Evolutionary conservation across 495 filamentous ascomycete genomes (phyloP).

Genomic region (Elasticomyces elasticus): DNA sequence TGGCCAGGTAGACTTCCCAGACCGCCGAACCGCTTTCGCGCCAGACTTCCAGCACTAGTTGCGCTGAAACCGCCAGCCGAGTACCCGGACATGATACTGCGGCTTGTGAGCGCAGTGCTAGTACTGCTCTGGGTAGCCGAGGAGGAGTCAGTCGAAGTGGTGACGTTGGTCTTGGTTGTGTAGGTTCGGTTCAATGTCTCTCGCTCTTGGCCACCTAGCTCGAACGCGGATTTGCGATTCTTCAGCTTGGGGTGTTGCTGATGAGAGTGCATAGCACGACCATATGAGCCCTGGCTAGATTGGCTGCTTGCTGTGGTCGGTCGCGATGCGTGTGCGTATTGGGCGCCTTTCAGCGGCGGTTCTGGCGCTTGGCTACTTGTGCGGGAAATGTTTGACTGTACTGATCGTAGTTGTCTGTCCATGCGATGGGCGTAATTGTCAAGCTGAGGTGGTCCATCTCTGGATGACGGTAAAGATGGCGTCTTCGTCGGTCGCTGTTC

Average conservation of each 20-base stretch:
- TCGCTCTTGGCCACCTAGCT: slow-evolving; percentile 62
- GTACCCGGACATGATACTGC: slow-evolving; percentile 83
- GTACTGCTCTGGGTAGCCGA: slow-evolving; percentile 61
- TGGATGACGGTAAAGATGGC: slow-evolving; percentile 26
- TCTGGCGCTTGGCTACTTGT: slow-evolving; percentile 32
- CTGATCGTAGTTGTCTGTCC: slow-evolving; percentile 66
- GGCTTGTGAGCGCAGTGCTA: slow-evolving; percentile 65
- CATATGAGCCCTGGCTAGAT: slow-evolving; percentile 37
- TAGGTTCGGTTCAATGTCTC: slow-evolving; percentile 62
- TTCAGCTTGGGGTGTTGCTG: slow-evolving; percentile 32
- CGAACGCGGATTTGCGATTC: slow-evolving; percentile 73
- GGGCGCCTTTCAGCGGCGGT: slow-evolving; percentile 34
- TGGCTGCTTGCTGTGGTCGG: slow-evolving; percentile 41
- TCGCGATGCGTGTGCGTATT: slow-evolving; percentile 13
- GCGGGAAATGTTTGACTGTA: slow-evolving; percentile 42
- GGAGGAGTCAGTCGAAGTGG: slow-evolving; percentile 61
- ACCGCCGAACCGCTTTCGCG: slow-evolving; percentile 52
- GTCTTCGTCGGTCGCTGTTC: not conserved
- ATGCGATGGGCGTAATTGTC: slow-evolving; percentile 81
- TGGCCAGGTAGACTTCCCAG: slow-evolving; percentile 31
- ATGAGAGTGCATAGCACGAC: slow-evolving; percentile 37
- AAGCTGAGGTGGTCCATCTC: slow-evolving; percentile 55
- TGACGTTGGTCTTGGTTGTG: slow-evolving; percentile 79
- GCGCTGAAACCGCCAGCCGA: slow-evolving; percentile 88
- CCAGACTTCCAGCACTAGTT: slow-evolving; percentile 88